Conservation (phyloP, 2,329 filamentous ascomycete genomes). For the Coleophoma crateriformis region DNA sequence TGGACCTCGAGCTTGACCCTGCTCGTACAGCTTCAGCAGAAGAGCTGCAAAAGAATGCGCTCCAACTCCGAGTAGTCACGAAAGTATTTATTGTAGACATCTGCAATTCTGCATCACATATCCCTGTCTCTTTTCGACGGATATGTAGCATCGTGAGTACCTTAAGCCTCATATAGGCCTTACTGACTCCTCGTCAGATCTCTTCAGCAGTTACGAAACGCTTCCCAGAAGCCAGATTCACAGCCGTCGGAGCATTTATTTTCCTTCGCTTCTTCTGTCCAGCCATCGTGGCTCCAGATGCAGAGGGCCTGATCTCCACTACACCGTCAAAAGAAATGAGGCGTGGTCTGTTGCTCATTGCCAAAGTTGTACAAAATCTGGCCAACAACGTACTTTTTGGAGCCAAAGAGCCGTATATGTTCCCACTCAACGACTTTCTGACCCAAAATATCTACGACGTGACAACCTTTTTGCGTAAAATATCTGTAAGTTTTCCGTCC, state of each 20-base stretch:
- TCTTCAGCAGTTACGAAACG: constrained; percentile 55
- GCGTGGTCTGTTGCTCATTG: constrained; percentile 61
- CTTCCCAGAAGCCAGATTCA: constrained; percentile 67
- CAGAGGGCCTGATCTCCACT: constrained; percentile 56
- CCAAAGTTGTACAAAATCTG: constrained; percentile 66
- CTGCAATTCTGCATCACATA: constrained; percentile 53
- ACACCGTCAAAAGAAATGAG: constrained; percentile 64
- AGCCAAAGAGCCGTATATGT: constrained; percentile 69
- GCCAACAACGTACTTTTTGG: constrained; percentile 69
- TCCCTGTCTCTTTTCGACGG: constrained; percentile 58
- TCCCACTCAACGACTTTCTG: constrained; percentile 62
- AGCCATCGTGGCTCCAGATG: constrained; percentile 65
- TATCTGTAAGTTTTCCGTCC: constrained; percentile 46
- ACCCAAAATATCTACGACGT: constrained; percentile 64
- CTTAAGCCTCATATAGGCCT: background rate
- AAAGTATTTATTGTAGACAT: constrained; percentile 70
- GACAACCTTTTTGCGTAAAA: constrained; percentile 61
- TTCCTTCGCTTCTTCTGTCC: constrained; percentile 70
- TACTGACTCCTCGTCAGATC: constrained; percentile 36
- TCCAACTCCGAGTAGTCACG: constrained; percentile 61
- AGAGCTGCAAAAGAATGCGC: constrained; percentile 60
- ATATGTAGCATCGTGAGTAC: constrained; percentile 59
- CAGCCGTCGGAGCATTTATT: constrained; percentile 65
- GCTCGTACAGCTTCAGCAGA: constrained; percentile 53
- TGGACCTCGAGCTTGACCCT: constrained; percentile 64